Conservation (phyloP, 2,329 filamentous ascomycete genomes). For the Orbilia oligospora region DNA sequence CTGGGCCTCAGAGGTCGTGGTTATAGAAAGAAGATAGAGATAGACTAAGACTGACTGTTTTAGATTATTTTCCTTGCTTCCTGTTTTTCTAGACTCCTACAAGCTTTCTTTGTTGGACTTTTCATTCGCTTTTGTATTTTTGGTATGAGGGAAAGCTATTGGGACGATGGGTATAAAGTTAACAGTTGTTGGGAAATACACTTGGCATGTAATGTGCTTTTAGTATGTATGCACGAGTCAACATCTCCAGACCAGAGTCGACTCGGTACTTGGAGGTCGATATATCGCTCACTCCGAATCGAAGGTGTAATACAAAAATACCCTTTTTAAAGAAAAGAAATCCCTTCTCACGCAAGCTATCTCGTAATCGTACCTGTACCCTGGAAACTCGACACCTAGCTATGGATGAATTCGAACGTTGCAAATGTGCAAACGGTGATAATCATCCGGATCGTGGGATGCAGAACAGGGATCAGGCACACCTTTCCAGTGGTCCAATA, state of each 20-base stretch:
- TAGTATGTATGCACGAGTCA: not conserved
- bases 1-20: not conserved
- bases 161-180: slow-evolving; percentile 7
- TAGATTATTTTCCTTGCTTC: slow-evolving; percentile 10
- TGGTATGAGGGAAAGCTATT: not conserved
- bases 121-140: not conserved
- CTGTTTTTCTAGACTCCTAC: slow-evolving; percentile 5
- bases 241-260: not conserved
- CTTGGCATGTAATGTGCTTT: not conserved
- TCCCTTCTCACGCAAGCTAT: slow-evolving; percentile 6
- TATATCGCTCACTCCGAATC: slow-evolving; percentile 29
- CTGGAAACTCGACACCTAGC: not conserved
- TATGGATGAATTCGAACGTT: too few species aligned
- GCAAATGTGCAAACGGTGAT: slow-evolving; percentile 4
- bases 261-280: slow-evolving; percentile 14
- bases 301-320: slow-evolving; percentile 7
- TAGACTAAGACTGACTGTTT: slow-evolving; percentile 11
- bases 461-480: slow-evolving; percentile 20
- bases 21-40: slow-evolving; percentile 28
- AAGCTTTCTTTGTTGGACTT: not conserved
- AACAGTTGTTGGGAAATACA: not conserved
- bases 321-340: slow-evolving; percentile 1
- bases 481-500: slow-evolving; percentile 14
- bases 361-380: slow-evolving; percentile 14
- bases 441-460: slow-evolving; percentile 18